Base-by-base conservation (phyloP, 2,329 filamentous ascomycete species). In the Botrytis pseudocinerea region DNA sequence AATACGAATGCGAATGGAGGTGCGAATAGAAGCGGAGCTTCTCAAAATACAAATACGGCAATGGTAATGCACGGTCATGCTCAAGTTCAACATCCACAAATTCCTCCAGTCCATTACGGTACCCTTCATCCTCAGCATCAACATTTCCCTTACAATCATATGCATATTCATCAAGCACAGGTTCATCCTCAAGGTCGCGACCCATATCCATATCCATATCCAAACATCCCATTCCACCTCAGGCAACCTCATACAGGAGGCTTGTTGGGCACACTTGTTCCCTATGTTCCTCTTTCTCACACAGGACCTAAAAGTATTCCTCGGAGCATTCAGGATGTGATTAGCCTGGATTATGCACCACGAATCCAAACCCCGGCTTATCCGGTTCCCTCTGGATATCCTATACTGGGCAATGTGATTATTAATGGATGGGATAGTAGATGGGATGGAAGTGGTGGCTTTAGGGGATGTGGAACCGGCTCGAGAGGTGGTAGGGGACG, bases 301-400 rank as follows among this genome's bases (percentile, higher is more conserved):
- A 16, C 25, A 51, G 22, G 22, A 51, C 1, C 4, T 51, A 1
- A 22, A 6, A 10, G 46, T 25, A 1, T 51, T 14, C 22, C 46
- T 25, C 1, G 9, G 22, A 2, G 2, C n/a, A n/a, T n/a, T 1
- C 48, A n/a, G 5, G 10, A 12, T 3, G 12, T 25, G 1, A n/a
- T n/a, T 51, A n/a, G 48, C 7, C 25, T 12, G 1, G 25, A 12
- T 51, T 6, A 14, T n/a, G 12, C 25, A 51, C 25, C 48, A 2
- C 25, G 5, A 54, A 14, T 3, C 2, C 25, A n/a, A 54, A 2
- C 5, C 14, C 12, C 12, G 1, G 12, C 10, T 2, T 1, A 7
- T 7, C 48, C 25, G 0, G 12, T n/a, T 0, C 5, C 48, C 14
- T n/a, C 1, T n/a, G 48, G 48, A 3, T n/a, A n/a, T 16, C 12